A percentile compares a stretch with the other conserved stretches of the same genome.
Conservation (phyloP, 1,139 yeast genomes). For the Candida albicans region DNA sequence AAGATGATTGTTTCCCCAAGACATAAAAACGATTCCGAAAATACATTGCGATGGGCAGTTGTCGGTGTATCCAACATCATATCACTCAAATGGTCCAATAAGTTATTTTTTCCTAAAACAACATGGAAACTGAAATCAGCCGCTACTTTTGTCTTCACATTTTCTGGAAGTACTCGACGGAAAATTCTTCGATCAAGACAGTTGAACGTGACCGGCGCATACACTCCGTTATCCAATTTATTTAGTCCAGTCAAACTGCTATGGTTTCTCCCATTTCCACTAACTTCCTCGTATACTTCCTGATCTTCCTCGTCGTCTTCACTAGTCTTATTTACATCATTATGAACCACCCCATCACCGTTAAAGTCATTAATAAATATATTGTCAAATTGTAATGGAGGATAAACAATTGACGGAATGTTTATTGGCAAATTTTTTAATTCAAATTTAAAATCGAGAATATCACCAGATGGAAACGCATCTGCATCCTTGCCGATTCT, state of each 20-base stretch:
- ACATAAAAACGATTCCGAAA: conserved; percentile 15
- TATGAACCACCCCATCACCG: conserved; percentile 18
- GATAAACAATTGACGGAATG: conserved; percentile 25
- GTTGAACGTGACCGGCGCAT: conserved; percentile 5
- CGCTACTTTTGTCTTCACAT: conserved; percentile 4
- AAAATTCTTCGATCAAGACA: conserved; percentile 5
- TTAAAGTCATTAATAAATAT: conserved; percentile 21
- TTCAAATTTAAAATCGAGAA: conserved; percentile 29
- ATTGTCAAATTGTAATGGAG: conserved; percentile 26
- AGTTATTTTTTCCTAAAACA: conserved; percentile 13
- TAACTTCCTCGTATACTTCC: not conserved
- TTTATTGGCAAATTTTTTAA: conserved; percentile 22
- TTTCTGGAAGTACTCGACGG: conserved; percentile 6
- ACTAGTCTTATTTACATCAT: conserved; percentile 10
- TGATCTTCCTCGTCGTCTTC: not conserved
- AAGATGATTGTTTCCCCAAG: conserved; percentile 21
- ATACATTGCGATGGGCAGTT: not conserved
- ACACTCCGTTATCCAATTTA: conserved; percentile 13
- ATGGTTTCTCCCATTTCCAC: not conserved
- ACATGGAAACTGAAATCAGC: conserved; percentile 16
- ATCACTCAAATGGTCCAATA: conserved; percentile 16
- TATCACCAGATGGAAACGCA: conserved; percentile 6
- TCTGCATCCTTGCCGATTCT: not conserved
- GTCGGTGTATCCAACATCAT: conserved; percentile 1
- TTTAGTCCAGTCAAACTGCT: not conserved